Base-by-base conservation (phyloP, 2,329 filamentous ascomycete genomes). In the Aureobasidium subglaciale region DNA sequence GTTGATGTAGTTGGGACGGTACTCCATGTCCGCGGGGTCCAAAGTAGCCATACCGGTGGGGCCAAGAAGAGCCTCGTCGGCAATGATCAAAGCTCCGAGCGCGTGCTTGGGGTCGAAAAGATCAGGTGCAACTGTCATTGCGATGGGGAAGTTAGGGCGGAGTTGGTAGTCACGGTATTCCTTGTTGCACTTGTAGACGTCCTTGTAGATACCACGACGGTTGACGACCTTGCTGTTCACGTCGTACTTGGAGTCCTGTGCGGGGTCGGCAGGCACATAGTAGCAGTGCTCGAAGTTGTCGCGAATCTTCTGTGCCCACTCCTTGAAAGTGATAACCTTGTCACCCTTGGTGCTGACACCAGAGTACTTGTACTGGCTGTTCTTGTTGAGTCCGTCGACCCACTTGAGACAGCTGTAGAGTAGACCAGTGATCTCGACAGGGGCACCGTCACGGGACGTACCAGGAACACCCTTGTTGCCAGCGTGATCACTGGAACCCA, bases 151-250 rank as follows among this genome's bases (percentile, higher is more conserved):
- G 74, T 99, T 99, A 59, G 88, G 79, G 22, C 93, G 88, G 38
- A 99, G 82, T 70, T 99, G 93, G 72, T 99, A 99, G 73, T 99
- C 93, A 68, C 97, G 90, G 67, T 95, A 96, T 68, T 93, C 89
- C 71, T 96, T 97, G 60, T 90, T 90, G 43, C 90, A 95, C 62
- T 81, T 84, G 79, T 96, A 96, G 16, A 97, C 75, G 69, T 99
- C 93, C 74, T 99, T 99, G 82, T 99, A 99, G 67, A 99, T 95
- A 59, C 93, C 95, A 20, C 91, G 84, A 48, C 93, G 88, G 72
- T 96, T 95, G 74, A 97, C 74, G 45, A 96, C 78, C 13, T 73
- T 74, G 0, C 88, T 64, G 70, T 96, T 90, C 64, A 99, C 79
- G 60, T 93, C 88, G 73, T 95, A 90, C 49, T 85, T 74, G 49